Percentiles rank a stretch among this genome's conserved stretches.
These are phyloP conservation scores for Endothia cerciana DNA, from an alignment of 2,329 filamentous ascomycete species.

Conservation along the genomic window DNA sequence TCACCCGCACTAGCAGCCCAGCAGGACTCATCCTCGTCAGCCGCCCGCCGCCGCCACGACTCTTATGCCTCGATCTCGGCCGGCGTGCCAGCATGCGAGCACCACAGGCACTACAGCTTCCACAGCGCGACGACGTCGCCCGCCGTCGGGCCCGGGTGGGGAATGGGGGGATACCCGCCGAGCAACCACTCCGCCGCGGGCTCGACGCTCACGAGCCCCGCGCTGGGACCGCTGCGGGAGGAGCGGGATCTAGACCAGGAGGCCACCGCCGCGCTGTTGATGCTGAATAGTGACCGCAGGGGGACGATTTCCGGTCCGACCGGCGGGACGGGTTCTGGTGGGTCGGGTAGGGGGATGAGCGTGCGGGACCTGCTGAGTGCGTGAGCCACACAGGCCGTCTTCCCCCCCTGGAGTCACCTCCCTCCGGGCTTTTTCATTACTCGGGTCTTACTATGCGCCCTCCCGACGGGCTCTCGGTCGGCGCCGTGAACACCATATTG, in stretches of 20 bases:
- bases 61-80: conserved; percentile 60
- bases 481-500: background rate
- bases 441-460: background rate
- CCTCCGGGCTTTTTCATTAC: background rate
- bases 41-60: conserved; percentile 46
- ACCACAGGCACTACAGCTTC: conserved; percentile 49
- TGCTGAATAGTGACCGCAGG: conserved; percentile 81
- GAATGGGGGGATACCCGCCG: conserved; percentile 44
- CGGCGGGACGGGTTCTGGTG: background rate
- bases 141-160: conserved; percentile 54
- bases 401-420: background rate
- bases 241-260: conserved; percentile 70
- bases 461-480: background rate
- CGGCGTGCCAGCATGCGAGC: conserved; percentile 4
- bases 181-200: conserved; percentile 44
- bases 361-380: conserved; percentile 14
- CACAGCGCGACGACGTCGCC: conserved; percentile 49
- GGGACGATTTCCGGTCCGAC: conserved; percentile 39
- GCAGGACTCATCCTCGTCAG: conserved; percentile 4
- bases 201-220: conserved; percentile 63
- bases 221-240: conserved; percentile 52
- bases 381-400: background rate
- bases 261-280: conserved; percentile 82
- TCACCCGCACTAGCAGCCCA: conserved; percentile 36
- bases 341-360: conserved; percentile 4